phyloP scores from a whole-genome alignment of 2,329 filamentous ascomycete genomes.

The Penicillium vulpinum region DNA sequence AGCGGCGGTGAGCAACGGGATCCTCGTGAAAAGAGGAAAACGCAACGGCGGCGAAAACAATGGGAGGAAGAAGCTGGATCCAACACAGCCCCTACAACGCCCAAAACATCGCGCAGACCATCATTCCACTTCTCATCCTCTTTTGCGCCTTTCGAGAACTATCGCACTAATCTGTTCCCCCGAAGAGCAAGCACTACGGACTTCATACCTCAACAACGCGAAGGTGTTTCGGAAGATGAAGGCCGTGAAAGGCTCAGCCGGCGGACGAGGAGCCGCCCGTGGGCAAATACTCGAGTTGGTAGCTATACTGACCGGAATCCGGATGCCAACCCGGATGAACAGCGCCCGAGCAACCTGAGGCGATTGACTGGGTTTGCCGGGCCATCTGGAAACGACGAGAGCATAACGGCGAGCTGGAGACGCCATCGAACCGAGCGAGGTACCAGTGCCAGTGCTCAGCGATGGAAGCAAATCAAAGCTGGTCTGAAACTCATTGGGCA shows the following conservation, averaged over 20 bases:
- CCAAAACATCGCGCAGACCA: constrained; percentile 47
- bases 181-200: constrained; percentile 68
- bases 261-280: constrained; percentile 59
- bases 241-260: constrained; percentile 64
- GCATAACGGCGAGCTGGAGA: constrained; percentile 58
- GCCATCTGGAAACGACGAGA: constrained; percentile 60
- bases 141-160: constrained; percentile 48
- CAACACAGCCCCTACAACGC: constrained; percentile 68
- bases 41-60: constrained; percentile 57
- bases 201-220: constrained; percentile 55
- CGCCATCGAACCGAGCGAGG: constrained; percentile 61
- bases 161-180: constrained; percentile 54
- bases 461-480: constrained; percentile 91
- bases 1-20: constrained; percentile 73
- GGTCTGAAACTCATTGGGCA: constrained; percentile 76
- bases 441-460: constrained; percentile 71
- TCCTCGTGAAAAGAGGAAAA: constrained; percentile 60
- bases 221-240: constrained; percentile 73
- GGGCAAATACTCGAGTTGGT: constrained; percentile 52
- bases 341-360: constrained; percentile 63
- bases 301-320: constrained; percentile 54
- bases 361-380: constrained; percentile 65
- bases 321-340: constrained; percentile 55
- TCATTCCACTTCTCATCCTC: constrained; percentile 49
- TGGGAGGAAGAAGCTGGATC: constrained; percentile 51